A percentile compares a stretch with the other conserved stretches of the same genome.
These are phyloP conservation scores for Friedmanniomyces simplex DNA, from an alignment of 495 filamentous ascomycete species.

Conservation along the genomic window DNA sequence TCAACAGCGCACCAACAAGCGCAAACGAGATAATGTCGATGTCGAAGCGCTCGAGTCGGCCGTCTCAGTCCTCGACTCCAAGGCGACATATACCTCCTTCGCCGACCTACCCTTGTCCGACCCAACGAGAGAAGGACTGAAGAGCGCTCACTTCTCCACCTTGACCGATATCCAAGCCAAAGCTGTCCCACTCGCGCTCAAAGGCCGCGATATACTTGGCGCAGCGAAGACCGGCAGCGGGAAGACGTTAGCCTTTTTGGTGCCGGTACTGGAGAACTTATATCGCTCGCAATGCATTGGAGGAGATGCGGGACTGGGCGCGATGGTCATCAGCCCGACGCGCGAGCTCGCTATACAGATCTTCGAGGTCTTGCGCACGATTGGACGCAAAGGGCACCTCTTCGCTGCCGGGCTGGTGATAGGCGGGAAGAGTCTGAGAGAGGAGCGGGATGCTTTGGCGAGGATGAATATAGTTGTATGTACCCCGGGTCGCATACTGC, in stretches of 20 bases:
- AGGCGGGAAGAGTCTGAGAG: conserved; percentile 81
- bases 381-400: conserved; percentile 70
- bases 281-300: conserved; percentile 84
- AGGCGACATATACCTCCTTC: conserved; percentile 27
- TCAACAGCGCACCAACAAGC: conserved; percentile 41
- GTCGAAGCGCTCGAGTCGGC: conserved; percentile 43
- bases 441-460: conserved; percentile 75
- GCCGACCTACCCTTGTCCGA: conserved; percentile 72
- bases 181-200: conserved; percentile 74
- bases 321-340: conserved; percentile 87
- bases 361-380: conserved; percentile 85
- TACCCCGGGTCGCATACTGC: conserved; percentile 87
- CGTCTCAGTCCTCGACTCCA: conserved; percentile 38
- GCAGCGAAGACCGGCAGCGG: conserved; percentile 95
- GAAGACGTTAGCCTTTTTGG: conserved; percentile 88
- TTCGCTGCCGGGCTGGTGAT: conserved; percentile 93
- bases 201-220: conserved; percentile 82
- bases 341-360: conserved; percentile 95
- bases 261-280: conserved; percentile 91
- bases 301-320: conserved; percentile 73
- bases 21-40: conserved; percentile 54
- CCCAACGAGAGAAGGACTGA: conserved; percentile 68
- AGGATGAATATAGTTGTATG: conserved; percentile 98
- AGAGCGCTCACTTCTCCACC: conserved; percentile 77
- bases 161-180: conserved; percentile 87